These are phyloP conservation scores for Limonium bicolor DNA, from an alignment of 148 eudicot species.

Conservation along the genomic window DNA sequence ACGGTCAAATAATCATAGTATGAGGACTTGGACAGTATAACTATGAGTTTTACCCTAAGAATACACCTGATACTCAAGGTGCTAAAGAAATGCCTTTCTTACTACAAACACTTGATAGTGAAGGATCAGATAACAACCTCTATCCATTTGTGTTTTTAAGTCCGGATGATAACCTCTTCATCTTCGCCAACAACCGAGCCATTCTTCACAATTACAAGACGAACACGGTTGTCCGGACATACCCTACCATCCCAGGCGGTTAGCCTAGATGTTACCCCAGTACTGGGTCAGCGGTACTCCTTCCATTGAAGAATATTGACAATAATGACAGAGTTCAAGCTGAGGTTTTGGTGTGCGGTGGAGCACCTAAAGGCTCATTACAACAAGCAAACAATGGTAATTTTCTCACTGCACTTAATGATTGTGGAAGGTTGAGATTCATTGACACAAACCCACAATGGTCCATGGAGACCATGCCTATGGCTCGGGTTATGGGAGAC, in stretches of 20 bases:
- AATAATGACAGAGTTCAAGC: not conserved
- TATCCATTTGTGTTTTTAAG: constrained; percentile 62
- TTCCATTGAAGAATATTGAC: constrained; percentile 30
- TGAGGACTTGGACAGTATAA: constrained; percentile 48
- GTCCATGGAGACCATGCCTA: constrained; percentile 54
- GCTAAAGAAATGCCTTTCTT: constrained; percentile 28
- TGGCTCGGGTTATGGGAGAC: constrained; percentile 48
- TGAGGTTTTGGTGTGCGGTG: constrained; percentile 55
- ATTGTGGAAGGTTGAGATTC: constrained; percentile 38
- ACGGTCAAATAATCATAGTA: constrained; percentile 52
- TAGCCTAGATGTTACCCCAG: constrained; percentile 71
- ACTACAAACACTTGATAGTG: constrained; percentile 27
- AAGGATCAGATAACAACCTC: constrained; percentile 37
- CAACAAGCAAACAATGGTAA: constrained; percentile 3
- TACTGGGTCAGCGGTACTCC: constrained; percentile 52
- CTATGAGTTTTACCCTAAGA: constrained; percentile 62
- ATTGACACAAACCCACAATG: constrained; percentile 37
- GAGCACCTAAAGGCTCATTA: constrained; percentile 36
- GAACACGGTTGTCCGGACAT: constrained; percentile 19
- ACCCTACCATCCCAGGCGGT: constrained; percentile 47
- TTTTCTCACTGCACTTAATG: constrained; percentile 24
- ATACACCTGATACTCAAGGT: not conserved
- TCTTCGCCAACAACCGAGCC: constrained; percentile 69
- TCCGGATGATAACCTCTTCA: constrained; percentile 47
- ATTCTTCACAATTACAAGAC: constrained; percentile 37